Evolutionary conservation across 768 basidiomycete species (phyloP).

Genomic region (Suillus variegatus): DNA sequence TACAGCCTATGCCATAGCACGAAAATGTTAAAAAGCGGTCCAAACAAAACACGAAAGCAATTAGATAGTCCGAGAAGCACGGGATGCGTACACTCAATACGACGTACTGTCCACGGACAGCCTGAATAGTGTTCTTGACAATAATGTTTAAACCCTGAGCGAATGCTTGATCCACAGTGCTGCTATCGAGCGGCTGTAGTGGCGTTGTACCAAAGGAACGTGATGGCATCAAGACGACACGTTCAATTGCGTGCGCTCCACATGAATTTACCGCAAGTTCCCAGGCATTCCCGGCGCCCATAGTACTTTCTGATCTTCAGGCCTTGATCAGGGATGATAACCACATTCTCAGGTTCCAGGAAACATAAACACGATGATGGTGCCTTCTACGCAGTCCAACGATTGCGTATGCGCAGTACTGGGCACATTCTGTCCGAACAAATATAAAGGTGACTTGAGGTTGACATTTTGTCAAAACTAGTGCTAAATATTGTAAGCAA

Average conservation of each 20-base stretch:
- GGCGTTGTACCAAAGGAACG: no score
- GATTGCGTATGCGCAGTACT: not conserved
- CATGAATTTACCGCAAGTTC: no score
- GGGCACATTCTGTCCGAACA: not conserved
- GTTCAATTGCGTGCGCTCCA: no score
- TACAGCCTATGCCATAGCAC: no score
- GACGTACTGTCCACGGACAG: not conserved
- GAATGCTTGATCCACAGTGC: not conserved
- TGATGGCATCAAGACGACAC: no score
- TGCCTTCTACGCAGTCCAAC: not conserved
- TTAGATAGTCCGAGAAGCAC: not conserved
- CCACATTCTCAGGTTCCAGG: not conserved
- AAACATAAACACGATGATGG: not conserved
- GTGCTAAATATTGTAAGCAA: not conserved
- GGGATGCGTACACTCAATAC: not conserved
- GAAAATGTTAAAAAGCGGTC: not conserved
- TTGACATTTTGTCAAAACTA: not conserved
- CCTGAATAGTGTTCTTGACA: not conserved
- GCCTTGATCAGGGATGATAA: not conserved
- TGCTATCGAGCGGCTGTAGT: no score
- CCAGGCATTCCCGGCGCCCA: not conserved
- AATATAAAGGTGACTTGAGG: not conserved
- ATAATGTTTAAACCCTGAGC: no score
- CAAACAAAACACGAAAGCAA: not conserved
- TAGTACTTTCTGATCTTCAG: not conserved